A percentile compares a stretch with the other conserved stretches of the same genome.
Evolutionary conservation across 1,284 basidiomycete species (phyloP).

Genomic region (Xanthoconium separans): DNA sequence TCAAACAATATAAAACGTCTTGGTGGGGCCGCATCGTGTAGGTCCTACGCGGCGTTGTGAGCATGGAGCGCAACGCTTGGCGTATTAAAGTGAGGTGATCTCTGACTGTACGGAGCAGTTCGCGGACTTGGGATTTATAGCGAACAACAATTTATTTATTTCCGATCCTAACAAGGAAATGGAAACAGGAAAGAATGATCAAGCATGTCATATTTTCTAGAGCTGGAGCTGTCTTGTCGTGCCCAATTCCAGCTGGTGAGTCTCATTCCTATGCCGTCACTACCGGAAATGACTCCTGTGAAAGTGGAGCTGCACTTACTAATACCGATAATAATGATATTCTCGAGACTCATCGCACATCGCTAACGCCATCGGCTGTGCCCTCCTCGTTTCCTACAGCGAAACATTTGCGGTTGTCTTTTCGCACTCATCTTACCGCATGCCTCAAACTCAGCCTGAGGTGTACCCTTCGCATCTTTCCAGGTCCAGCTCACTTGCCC

Average conservation of each 20-base stretch:
- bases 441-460: slow-evolving; percentile 11
- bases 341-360: neutral
- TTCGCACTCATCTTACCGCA: slow-evolving; percentile 7
- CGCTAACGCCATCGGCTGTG: neutral
- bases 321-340: too few species aligned
- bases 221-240: too few species aligned
- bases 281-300: slow-evolving; percentile 10
- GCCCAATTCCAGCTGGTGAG: neutral
- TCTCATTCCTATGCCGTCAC: neutral
- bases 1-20: too few species aligned
- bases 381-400: too few species aligned
- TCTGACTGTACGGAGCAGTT: neutral
- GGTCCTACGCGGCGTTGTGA: neutral
- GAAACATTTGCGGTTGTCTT: neutral
- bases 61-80: slow-evolving; percentile 12
- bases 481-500: slow-evolving; percentile 14
- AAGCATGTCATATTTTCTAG: too few species aligned
- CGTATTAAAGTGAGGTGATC: neutral
- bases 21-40: too few species aligned
- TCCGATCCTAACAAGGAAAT: neutral
- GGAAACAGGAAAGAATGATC: too few species aligned
- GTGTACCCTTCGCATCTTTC: slow-evolving; percentile 7
- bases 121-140: neutral
- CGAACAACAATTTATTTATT: too few species aligned
- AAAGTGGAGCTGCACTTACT: neutral